Conservation (phyloP, 2,329 filamentous ascomycete genomes). For the Verticillium nubilum region DNA sequence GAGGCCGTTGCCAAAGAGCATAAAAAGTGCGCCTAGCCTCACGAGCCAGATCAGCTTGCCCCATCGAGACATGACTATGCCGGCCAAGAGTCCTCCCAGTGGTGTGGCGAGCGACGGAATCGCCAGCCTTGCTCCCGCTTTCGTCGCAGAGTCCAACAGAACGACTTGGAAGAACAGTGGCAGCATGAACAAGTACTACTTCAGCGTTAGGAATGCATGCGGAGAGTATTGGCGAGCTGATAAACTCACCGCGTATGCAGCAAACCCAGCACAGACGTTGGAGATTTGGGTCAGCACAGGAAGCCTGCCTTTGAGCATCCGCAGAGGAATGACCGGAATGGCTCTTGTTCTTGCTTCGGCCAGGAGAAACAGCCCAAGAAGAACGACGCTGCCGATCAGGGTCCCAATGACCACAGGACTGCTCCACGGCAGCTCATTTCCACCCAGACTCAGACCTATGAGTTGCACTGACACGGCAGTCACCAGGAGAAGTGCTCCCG, state of each 20-base stretch:
- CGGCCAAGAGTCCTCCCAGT: slow-evolving; percentile 49
- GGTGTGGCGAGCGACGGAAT: slow-evolving; percentile 58
- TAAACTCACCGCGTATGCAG: slow-evolving; percentile 57
- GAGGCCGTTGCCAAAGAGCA: slow-evolving; percentile 48
- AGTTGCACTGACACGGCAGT: slow-evolving; percentile 53
- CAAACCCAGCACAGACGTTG: slow-evolving; percentile 56
- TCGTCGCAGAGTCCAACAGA: slow-evolving; percentile 56
- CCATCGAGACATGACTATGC: slow-evolving; percentile 53
- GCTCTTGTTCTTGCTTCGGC: slow-evolving; percentile 45
- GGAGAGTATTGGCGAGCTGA: not conserved
- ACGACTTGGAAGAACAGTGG: slow-evolving; percentile 68
- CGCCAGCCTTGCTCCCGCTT: slow-evolving; percentile 58
- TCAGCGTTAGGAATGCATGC: too few species aligned
- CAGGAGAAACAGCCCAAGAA: slow-evolving; percentile 38
- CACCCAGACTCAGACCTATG: slow-evolving; percentile 48
- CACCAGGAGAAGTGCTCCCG: slow-evolving; percentile 51
- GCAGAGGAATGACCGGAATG: slow-evolving; percentile 48
- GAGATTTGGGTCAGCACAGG: slow-evolving; percentile 50
- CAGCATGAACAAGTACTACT: slow-evolving; percentile 60
- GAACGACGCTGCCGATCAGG: slow-evolving; percentile 33
- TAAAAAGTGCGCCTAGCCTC: slow-evolving; percentile 41
- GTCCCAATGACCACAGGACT: slow-evolving; percentile 40
- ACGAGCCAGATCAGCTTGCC: slow-evolving; percentile 47
- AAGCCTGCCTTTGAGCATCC: slow-evolving; percentile 50
- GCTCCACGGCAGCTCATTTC: slow-evolving; percentile 48